Evolutionary conservation across 495 filamentous ascomycete genomes (phyloP).

Genomic region (Hypoxylon fragiforme): DNA sequence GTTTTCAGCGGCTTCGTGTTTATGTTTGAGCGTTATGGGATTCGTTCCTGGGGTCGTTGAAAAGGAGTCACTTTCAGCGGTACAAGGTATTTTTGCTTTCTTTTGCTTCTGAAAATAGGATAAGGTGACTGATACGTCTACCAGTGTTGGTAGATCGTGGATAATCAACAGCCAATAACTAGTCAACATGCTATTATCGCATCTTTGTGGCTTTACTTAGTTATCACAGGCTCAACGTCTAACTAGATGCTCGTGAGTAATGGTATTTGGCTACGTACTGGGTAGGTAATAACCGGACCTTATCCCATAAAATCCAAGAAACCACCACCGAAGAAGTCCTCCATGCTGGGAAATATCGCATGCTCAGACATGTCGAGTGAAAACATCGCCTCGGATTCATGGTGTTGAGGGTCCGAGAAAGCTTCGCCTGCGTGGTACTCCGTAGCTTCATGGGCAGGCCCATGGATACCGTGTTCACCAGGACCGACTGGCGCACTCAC

Average conservation of each 20-base stretch:
- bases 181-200: neutral
- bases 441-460: neutral
- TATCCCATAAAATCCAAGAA: constrained; percentile 36
- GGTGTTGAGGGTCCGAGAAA: constrained; percentile 6
- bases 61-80: too few relatives aligned
- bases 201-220: too few relatives aligned
- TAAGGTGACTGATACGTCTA: neutral
- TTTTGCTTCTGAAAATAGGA: too few relatives aligned
- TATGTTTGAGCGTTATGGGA: neutral
- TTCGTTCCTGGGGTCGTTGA: too few relatives aligned
- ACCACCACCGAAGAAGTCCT: constrained; percentile 39
- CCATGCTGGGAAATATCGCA: constrained; percentile 37
- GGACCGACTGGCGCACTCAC: neutral
- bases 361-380: constrained; percentile 28
- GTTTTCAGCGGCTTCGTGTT: constrained; percentile 3
- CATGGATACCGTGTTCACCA: neutral
- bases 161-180: neutral
- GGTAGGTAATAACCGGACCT: neutral
- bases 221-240: too few relatives aligned
- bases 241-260: too few relatives aligned
- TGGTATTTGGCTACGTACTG: neutral
- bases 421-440: constrained; percentile 12
- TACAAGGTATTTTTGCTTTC: too few relatives aligned
- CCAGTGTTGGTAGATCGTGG: neutral
- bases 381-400: constrained; percentile 18